Evolutionary conservation across 768 basidiomycete genomes (phyloP).

Genomic region (Boletus fagicola): DNA sequence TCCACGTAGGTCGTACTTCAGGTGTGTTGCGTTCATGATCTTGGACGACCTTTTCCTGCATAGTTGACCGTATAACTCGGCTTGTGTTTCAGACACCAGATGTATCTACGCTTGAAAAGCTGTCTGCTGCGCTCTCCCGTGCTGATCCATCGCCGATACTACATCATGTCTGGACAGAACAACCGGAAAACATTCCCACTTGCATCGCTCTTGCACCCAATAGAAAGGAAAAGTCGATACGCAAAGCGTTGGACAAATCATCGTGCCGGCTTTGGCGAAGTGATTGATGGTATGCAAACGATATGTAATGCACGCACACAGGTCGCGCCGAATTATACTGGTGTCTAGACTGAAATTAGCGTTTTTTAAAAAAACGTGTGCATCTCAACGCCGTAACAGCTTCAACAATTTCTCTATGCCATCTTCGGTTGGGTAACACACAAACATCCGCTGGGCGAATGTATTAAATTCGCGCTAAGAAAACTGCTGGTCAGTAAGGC

Average conservation of each 20-base stretch:
- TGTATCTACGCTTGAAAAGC: constrained; percentile 31
- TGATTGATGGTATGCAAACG: constrained; percentile 5
- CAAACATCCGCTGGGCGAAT: constrained; percentile 43
- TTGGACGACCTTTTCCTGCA: neutral
- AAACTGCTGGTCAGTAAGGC: neutral
- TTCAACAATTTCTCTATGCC: constrained; percentile 45
- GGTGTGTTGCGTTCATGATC: constrained; percentile 23
- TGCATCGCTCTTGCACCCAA: constrained; percentile 46
- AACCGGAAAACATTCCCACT: constrained; percentile 42
- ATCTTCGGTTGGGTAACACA: constrained; percentile 46
- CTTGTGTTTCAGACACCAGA: constrained; percentile 32
- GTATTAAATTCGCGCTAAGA: constrained; percentile 47
- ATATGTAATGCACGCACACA: neutral
- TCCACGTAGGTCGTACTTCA: constrained; percentile 39
- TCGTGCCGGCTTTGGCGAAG: constrained; percentile 39
- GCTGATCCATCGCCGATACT: constrained; percentile 29
- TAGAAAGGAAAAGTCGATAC: constrained; percentile 36
- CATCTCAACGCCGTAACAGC: constrained; percentile 27
- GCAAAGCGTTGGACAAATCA: constrained; percentile 39
- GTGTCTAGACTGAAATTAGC: neutral
- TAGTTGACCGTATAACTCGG: too few species aligned
- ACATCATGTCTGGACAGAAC: constrained; percentile 40
- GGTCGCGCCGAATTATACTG: neutral
- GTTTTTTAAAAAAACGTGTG: neutral
- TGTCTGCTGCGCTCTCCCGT: constrained; percentile 29